phyloP scores from a whole-genome alignment of 176 grass and related monocot genomes.

The Avena sativa region DNA sequence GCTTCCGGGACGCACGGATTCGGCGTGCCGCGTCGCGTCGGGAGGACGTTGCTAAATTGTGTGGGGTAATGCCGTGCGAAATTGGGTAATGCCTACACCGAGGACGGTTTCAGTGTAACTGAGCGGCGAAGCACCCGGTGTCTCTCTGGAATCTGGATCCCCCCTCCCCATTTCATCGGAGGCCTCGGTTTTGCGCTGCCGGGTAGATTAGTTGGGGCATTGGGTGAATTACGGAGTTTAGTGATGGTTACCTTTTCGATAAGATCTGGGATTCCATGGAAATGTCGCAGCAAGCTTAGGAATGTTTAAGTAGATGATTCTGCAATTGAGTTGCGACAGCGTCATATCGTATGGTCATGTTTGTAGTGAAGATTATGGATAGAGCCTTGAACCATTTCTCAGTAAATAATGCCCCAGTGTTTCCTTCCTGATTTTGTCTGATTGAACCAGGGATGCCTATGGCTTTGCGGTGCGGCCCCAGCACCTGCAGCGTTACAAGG shows the following conservation, averaged over 20 bases:
- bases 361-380: background rate
- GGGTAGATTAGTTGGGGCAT: conserved; percentile 22
- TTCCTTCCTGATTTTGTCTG: conserved; percentile 27
- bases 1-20: background rate
- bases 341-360: background rate
- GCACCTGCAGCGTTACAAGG: conserved; percentile 95
- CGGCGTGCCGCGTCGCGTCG: background rate
- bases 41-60: background rate
- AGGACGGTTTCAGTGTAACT: background rate
- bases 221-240: conserved; percentile 47
- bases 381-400: conserved; percentile 3
- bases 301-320: conserved; percentile 3
- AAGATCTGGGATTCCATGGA: conserved; percentile 55
- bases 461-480: conserved; percentile 94
- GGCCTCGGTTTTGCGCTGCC: conserved; percentile 23
- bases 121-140: background rate
- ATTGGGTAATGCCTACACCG: background rate
- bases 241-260: conserved; percentile 34
- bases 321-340: conserved; percentile 9
- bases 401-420: background rate
- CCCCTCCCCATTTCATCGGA: conserved; percentile 3
- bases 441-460: conserved; percentile 87
- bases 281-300: background rate
- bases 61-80: conserved; percentile 33
- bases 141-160: background rate